Evolutionary conservation across 805 yeast species (phyloP), one percentile per base, ranked within the genome.

Genomic region (Wilhelminamyces savonicus): DNA sequence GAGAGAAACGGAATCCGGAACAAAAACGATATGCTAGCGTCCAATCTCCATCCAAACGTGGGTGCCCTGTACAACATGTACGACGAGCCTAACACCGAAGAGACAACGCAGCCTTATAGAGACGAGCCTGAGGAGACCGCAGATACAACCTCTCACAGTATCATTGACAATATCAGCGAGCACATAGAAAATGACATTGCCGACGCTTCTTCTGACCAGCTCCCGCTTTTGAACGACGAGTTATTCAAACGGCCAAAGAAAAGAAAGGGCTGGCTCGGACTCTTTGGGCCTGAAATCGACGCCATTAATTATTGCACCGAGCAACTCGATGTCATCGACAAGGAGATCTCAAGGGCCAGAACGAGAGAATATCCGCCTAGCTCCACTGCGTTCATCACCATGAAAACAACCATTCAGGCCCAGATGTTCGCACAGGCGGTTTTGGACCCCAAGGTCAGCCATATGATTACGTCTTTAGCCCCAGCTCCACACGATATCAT

Each of bases 401-500:
- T 90, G 95, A 90, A 84, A 40, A 74, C 92, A 1, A 97, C 87
- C 3, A 95, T 96, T 0, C 79, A 87, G 41, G 97, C 97, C 2
- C 98, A 90, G 53, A 81, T 87, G 84, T 80, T 92, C 17, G 96
- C 97, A 0, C 98, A 92, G 53, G 92, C 97, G 0, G 88, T 90
- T 0, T 54, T 92, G 34, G 96, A 88, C 50, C 97, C 97, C 0
- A 72, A 83, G 34, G 86, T 92, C 6, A 80, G 83, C 49, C 83
- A 78, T 34, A 62, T 92, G 30, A 83, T 88, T 21, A 82, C 95
- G 3, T 66, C 73, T 23, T 60, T 87, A 33, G 97, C 97, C 0
- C 97, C 97, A 0, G 94, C 97, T 2, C 97, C 97, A 4, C 90
- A 82, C 46, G 98, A 90, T 52, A 82, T 90, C 15, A 78, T 85